phyloP scores from a whole-genome alignment of 2,329 filamentous ascomycete genomes.

The Colletotrichum truncatum region DNA sequence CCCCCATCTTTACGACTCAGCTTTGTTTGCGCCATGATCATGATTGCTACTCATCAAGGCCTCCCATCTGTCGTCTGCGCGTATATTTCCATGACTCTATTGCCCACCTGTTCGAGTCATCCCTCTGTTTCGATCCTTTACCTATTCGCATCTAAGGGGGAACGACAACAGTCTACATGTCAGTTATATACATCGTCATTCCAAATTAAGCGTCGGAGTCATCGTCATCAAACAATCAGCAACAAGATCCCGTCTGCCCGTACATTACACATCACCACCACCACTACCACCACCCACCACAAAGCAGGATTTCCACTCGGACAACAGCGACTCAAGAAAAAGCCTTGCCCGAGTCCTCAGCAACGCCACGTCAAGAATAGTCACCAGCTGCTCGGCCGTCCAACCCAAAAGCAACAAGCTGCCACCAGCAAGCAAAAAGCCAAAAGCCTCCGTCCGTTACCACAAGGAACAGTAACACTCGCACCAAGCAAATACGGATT shows the following conservation, averaged over 20 bases:
- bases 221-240: background rate
- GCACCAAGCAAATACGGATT: slow-evolving; percentile 7
- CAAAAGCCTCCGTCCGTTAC: background rate
- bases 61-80: background rate
- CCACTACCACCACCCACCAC: background rate
- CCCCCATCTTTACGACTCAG: slow-evolving; percentile 7
- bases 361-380: slow-evolving; percentile 28
- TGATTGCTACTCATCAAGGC: background rate
- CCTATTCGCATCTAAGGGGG: too few species aligned
- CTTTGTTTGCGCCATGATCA: slow-evolving; percentile 25
- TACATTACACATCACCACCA: slow-evolving; percentile 9
- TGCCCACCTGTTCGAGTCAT: slow-evolving; percentile 20
- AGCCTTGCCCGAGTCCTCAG: background rate
- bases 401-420: background rate
- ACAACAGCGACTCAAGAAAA: slow-evolving; percentile 6
- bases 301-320: slow-evolving; percentile 24
- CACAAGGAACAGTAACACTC: background rate
- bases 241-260: background rate
- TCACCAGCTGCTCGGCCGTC: slow-evolving; percentile 1
- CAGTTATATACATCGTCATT: slow-evolving; percentile 15
- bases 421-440: too few species aligned
- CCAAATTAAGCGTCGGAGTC: background rate
- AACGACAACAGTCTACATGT: background rate
- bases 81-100: slow-evolving; percentile 27
- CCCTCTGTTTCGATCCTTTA: slow-evolving; percentile 5